Base-by-base conservation (phyloP, 768 basidiomycete genomes). In the Phylloporus sp. region DNA sequence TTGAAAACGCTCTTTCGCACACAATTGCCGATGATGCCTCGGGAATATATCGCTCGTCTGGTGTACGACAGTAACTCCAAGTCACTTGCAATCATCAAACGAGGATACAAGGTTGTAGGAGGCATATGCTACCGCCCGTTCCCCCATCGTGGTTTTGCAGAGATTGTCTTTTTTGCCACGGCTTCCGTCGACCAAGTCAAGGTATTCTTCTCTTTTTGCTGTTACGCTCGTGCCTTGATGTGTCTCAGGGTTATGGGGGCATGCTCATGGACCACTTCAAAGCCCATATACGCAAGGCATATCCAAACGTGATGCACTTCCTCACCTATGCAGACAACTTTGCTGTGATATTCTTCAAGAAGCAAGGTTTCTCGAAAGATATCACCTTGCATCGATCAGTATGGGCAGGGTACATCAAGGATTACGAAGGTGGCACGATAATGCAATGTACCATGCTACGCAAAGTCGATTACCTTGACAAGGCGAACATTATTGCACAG, bases 341-440 rank as follows among this genome's bases (percentile, higher is more conserved):
- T 66, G 97, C 97, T 16, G 94, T 98, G 34, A 95, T 97, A 4
- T 99, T 97, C 71, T 98, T 99, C 77, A 93, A 93, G 68, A 99
- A 98, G 67, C 97, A 98, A 74, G 97, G 97, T 0, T 99, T 99
- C 70, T 90, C 92, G 6, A 98, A 98, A 68, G 95, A 98, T 51
- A 95, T 99, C 55, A 87, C 88, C 1, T 79, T 97, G n/a, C 86
- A 87, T 54, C 81, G 95, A 39, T 83, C 88, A 2, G 77, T 87
- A 8, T 99, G 97, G 97, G 95, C 95, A 0, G 97, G 95, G 11
- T 98, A 99, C 69, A 98, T 99, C 82, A 99, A 98, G 69, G 97
- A 99, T 68, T 99, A 99, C 70, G 97, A 99, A 69, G 95, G 95
- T 35, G 95, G 92, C 16, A 99, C 95, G 40, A 93, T 98, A 73